Base-by-base conservation (phyloP, 208 protist species). In the Leishmania arabica region DNA sequence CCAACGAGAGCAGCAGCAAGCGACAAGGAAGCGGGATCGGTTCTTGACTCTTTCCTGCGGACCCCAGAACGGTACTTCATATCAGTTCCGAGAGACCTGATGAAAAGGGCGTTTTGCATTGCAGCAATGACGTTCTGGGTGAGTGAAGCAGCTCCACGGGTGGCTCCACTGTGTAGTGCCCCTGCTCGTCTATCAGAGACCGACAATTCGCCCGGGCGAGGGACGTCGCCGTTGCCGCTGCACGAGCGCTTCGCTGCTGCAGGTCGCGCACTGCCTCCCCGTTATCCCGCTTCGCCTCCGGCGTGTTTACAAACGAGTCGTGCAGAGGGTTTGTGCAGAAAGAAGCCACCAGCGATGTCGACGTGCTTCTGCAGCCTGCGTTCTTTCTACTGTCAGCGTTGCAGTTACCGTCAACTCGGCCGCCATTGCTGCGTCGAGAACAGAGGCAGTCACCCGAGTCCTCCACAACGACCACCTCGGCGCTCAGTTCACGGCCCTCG, bases 241-340 rank as follows among this genome's bases (percentile, higher is more conserved):
- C 45, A 49, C 8, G 45, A 49, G 31, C 64, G n/a, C 1, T 2
- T n/a, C 37, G 75, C 11, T 27, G 34, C 7, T 49, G 69, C n/a
- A 71, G 27, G 45, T 75, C 75, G 58, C 51, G 34, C 34, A 42
- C 77, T n/a, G 60, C 77, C 56, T 74, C 56, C 11, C 37, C 54
- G 62, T 91, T 88, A 17, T 45, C 64, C 45, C 54, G n/a, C 80
- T 87, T 82, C 77, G 85, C 51, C 73, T 80, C 77, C 0, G 66
- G 3, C 72, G 84, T 56, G 58, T 83, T 78, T 53, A 86, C 60
- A 69, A 81, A 86, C 13, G 76, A 72, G 78, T 81, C 82, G 21
- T 79, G 51, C 31, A 86, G 15, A 9, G 81, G 84, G 49, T 84
- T 88, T 4, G 68, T 83, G 54, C 79, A 79, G 58, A 91, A 88